Evolutionary conservation across 2,329 filamentous ascomycete genomes (phyloP), one percentile per base, ranked within the genome.

Genomic region (Boeremia lycopersici): DNA sequence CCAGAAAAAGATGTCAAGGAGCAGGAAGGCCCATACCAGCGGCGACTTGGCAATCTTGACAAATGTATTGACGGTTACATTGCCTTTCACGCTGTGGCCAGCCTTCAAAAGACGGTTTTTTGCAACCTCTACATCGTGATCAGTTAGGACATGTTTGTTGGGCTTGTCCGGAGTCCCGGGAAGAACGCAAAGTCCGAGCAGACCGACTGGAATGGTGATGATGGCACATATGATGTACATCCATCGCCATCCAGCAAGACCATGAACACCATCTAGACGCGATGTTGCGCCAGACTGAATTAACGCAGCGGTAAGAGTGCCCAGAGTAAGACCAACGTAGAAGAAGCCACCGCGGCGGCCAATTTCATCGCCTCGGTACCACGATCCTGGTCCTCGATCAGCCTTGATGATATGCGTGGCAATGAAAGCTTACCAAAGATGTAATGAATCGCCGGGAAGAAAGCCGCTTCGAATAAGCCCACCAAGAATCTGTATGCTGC

Each of bases 1-100:
- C 81, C 82, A 86, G 70, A 86, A 86, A 23, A 86, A 74, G 5
- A 83, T 75, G 41, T 84, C 79, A 28, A 83, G 74, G 1, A 81
- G 55, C 0, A 84, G 69, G 9, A 86, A 68, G 0, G 77, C 71
- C 76, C 80, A 86, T 44, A 86, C 78, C 13, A 79, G 79, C 60
- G 76, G 78, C 33, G 76, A 79, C 36, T 61, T 65, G 15, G 53
- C 58, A 17, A 67, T 55, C 43, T 61, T 65, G 33, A 63, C 33
- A n/a, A 70, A 63, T 1, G 63, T 65, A 2, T 60, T 43, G 2
- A 60, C 15, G 2, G 58, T 68, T 3, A 69, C 60, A 6, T 59
- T 61, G 25, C 65, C 67, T 44, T 59, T 53, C 1, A 62, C 33
- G 2, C 53, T 56, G 56, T 82, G 79, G 1, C 81, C 78, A 2